Evolutionary conservation across 2,329 filamentous ascomycete species (phyloP), one percentile per base, ranked within the genome.

Genomic region (Epicoccum nigrum): DNA sequence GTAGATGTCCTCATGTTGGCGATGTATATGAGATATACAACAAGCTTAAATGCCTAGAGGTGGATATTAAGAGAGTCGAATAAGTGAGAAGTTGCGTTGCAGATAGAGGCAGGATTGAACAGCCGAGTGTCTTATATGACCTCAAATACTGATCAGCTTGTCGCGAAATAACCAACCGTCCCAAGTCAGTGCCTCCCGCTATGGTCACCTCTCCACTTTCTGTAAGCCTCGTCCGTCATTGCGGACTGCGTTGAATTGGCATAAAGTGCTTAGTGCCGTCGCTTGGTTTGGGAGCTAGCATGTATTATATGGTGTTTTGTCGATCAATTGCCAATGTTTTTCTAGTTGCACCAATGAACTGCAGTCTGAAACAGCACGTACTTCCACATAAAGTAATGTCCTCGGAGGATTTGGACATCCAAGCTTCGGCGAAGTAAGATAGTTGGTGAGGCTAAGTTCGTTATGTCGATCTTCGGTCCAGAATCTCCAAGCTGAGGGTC

Each of bases 1-100:
- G 34, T 50, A 28, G 47, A 45, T 20, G 34, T 34, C 47, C 34
- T 50, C 47, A 50, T 50, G 12, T 13, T 40, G 27, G 16, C 8
- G 20, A 38, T 25, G 20, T 7, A 21, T 34, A 4, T 28, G 11
- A 28, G 23, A n/a, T 37, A 33, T 25, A 19, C 27, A 33, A 27
- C 34, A 32, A 27, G 31, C 25, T 27, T 3, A 19, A 46, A 21
- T 46, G 27, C 8, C 31, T 9, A 25, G 8, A 32, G n/a, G 11
- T 38, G n/a, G 12, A 8, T 12, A n/a, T 12, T 23, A 27, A 13
- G 8, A 9, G 11, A 5, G 16, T 23, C 25, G 13, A 4, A 3
- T 17, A 5, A 2, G 13, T 25, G 20, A 20, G 6, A 17, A 4
- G 15, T 23, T 13, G 30, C 16, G 16, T 2, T 32, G 30, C 7